Conservation (phyloP, 2,329 filamentous ascomycete species). For the Ilyonectria mors-panacis region DNA sequence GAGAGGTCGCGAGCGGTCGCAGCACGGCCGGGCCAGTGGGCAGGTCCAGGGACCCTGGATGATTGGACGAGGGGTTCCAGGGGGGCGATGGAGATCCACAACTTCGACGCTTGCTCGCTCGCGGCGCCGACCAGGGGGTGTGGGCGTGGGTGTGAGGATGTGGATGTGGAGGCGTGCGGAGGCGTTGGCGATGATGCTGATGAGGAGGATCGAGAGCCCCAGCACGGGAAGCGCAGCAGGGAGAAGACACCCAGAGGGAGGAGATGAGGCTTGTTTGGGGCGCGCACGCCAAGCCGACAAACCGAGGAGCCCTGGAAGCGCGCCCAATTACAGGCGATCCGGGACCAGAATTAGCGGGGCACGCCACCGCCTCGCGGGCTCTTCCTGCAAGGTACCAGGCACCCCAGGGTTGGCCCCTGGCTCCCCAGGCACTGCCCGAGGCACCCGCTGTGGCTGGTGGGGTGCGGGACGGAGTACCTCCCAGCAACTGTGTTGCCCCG, state of each 20-base stretch:
- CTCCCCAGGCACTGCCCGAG: neutral
- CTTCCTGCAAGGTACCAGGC: slow-evolving; percentile 27
- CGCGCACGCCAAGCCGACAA: slow-evolving; percentile 30
- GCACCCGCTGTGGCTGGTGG: slow-evolving; percentile 29
- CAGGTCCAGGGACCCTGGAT: slow-evolving; percentile 26
- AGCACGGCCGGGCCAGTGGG: slow-evolving; percentile 15
- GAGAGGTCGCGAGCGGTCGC: slow-evolving; percentile 27
- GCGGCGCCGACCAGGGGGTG: slow-evolving; percentile 20
- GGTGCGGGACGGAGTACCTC: slow-evolving; percentile 1
- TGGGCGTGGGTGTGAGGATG: slow-evolving; percentile 20
- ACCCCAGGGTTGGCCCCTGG: neutral
- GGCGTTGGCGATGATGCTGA: slow-evolving; percentile 8
- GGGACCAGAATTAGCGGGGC: neutral
- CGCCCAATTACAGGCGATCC: neutral
- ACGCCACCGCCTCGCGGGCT: slow-evolving; percentile 6
- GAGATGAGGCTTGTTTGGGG: slow-evolving; percentile 49
- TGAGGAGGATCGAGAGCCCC: slow-evolving; percentile 3
- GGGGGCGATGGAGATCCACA: slow-evolving; percentile 24
- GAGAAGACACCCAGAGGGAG: slow-evolving; percentile 2
- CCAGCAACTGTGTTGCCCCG: neutral
- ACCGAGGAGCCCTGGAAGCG: neutral
- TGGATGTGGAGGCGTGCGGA: slow-evolving; percentile 34
- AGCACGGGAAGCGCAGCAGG: slow-evolving; percentile 11
- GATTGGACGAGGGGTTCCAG: slow-evolving; percentile 30
- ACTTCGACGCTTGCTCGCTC: neutral